Conservation (phyloP, 768 basidiomycete genomes). For the Xerocomus potaroensis region DNA sequence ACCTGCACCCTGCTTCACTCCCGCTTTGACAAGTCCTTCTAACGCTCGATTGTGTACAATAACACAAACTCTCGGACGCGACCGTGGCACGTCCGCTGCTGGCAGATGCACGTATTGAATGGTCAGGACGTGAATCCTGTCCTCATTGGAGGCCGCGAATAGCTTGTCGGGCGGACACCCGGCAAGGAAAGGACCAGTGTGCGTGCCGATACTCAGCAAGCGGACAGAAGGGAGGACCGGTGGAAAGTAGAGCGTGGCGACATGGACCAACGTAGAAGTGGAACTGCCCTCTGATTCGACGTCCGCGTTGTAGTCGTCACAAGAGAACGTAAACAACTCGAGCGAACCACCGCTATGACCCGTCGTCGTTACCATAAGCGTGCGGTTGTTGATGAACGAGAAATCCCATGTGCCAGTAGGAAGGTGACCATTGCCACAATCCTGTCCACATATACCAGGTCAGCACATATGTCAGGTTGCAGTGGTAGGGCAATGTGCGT, state of each 20-base stretch:
- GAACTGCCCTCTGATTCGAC: neutral
- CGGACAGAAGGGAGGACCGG: slow-evolving; percentile 2
- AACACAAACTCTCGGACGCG: slow-evolving; percentile 19
- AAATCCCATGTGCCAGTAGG: slow-evolving; percentile 38
- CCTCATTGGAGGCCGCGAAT: slow-evolving; percentile 27
- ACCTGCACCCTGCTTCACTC: neutral
- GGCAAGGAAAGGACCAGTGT: slow-evolving; percentile 34
- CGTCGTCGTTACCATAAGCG: slow-evolving; percentile 44
- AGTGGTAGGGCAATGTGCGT: slow-evolving; percentile 12
- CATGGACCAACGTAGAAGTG: slow-evolving; percentile 14
- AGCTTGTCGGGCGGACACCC: slow-evolving; percentile 17
- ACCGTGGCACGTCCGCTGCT: neutral
- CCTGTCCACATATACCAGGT: slow-evolving; percentile 26
- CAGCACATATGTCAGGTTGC: neutral
- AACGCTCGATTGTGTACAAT: slow-evolving; percentile 33
- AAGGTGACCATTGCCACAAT: slow-evolving; percentile 19
- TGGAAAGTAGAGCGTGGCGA: slow-evolving; percentile 17
- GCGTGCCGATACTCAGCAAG: slow-evolving; percentile 23
- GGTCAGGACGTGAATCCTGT: slow-evolving; percentile 20
- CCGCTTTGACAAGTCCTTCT: slow-evolving; percentile 13
- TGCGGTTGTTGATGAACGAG: slow-evolving; percentile 41
- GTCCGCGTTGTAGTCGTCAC: neutral
- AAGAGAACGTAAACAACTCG: slow-evolving; percentile 39
- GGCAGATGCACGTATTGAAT: slow-evolving; percentile 19
- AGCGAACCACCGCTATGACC: slow-evolving; percentile 33